Base-by-base conservation (phyloP, 164 flowering plant genomes). In the Stephania cephalantha region DNA sequence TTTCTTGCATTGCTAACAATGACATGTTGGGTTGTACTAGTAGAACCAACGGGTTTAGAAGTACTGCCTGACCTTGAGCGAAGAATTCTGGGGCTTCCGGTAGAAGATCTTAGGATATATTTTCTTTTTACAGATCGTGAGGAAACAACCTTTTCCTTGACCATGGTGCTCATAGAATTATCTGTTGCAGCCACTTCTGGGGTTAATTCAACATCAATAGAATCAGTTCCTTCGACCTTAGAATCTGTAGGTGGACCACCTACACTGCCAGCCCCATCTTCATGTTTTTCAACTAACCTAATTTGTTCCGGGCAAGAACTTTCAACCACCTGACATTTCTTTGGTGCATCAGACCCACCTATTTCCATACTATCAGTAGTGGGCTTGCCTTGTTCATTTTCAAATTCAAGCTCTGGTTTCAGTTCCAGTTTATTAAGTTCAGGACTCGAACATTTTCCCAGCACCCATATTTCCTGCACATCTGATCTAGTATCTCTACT, bases 41-140 rank as follows among this genome's bases (percentile, higher is more conserved):
- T 70, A n/a, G 75, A 74, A 68, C 52, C 75, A 42, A 75, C 78
- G 22, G 80, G 58, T 44, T 76, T 74, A 52, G 76, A 70, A n/a
- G 70, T 63, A 64, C 61, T 82, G 29, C 44, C 61, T 46, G 68
- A 63, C 61, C 80, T 75, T 53, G 83, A 73, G 17, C 82, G 74
- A 76, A 78, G 82, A 74, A 76, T 75, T 73, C 83, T 80, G 20
- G 44, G 46, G 74, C 77, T 83, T 44, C 58, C 69, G 5, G 10
- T 22, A n/a, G 84, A 76, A n/a, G 84, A 83, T 79, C 82, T 79
- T 55, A 81, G 61, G 45, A 50, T 61, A 66, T 81, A 77, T 46
- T 69, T 83, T 64, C 75, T 78, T 48, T 78, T 64, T 31, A 11
- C 53, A 44, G 79, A 46, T 25, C 53, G 72, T 74, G 76, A 53